A percentile compares a stretch with the other conserved stretches of the same genome.
Conservation (phyloP, 371 early-diverging fungal species). For the Mycotypha africana region DNA sequence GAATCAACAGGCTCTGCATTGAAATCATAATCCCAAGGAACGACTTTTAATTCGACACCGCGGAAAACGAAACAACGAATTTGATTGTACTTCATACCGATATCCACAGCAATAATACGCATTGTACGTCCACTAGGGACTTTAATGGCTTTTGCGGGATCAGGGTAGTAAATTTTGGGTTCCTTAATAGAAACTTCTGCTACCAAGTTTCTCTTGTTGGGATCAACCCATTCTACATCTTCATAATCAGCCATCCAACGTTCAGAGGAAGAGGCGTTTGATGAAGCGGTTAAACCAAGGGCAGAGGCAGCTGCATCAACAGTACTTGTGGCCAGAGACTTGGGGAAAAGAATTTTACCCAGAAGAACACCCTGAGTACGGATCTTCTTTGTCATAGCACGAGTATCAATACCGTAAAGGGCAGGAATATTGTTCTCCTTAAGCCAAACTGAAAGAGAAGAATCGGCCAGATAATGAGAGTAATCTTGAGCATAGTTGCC, state of each 20-base stretch:
- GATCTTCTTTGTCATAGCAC: conserved; percentile 84
- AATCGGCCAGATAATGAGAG: conserved; percentile 91
- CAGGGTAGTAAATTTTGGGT: conserved; percentile 70
- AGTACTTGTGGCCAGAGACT: conserved; percentile 25
- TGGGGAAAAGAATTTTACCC: conserved; percentile 80
- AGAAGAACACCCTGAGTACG: conserved; percentile 83
- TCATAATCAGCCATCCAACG: conserved; percentile 66
- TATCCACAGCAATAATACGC: conserved; percentile 88
- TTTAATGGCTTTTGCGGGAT: conserved; percentile 54
- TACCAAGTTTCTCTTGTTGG: conserved; percentile 87
- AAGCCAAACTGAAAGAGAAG: conserved; percentile 87
- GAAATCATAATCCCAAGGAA: conserved; percentile 96
- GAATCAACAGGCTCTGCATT: conserved; percentile 57
- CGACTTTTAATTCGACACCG: conserved; percentile 89
- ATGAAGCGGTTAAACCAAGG: conserved; percentile 24
- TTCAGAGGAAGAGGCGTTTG: conserved; percentile 18
- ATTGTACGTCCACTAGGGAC: conserved; percentile 73
- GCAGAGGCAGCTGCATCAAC: conserved; percentile 34
- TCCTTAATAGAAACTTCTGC: conserved; percentile 87
- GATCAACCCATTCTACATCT: conserved; percentile 87
- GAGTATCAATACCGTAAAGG: conserved; percentile 90
- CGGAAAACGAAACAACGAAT: conserved; percentile 92
- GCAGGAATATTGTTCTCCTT: conserved; percentile 83
- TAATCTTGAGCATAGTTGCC: conserved; percentile 82
- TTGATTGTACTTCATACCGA: conserved; percentile 98